Evolutionary conservation across 768 basidiomycete species (phyloP).

Genomic region (Saitozyma sp.): DNA sequence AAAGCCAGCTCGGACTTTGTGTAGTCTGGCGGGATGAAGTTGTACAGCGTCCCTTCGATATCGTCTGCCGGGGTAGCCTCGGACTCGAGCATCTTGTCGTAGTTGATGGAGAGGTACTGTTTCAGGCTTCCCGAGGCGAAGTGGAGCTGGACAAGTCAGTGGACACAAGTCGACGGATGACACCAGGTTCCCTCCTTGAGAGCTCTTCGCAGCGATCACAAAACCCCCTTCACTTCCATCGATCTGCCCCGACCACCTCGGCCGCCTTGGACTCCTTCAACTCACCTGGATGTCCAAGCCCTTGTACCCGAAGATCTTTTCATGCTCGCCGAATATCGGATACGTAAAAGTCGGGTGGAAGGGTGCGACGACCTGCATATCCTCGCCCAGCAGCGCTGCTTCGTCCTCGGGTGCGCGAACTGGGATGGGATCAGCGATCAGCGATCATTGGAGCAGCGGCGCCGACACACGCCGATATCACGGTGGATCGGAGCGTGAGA

Average conservation of each 20-base stretch:
- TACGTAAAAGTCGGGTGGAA: constrained; percentile 93
- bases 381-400: constrained; percentile 60
- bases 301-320: constrained; percentile 92
- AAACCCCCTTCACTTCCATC: no score
- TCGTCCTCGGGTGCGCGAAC: constrained; percentile 66
- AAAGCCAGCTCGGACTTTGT: constrained; percentile 69
- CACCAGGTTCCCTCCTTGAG: not conserved
- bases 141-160: constrained; percentile 60
- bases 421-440: not conserved
- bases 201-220: no score
- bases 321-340: constrained; percentile 94
- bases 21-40: constrained; percentile 78
- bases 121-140: constrained; percentile 84
- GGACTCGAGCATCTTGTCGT: constrained; percentile 65
- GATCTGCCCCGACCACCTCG: no score
- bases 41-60: constrained; percentile 71
- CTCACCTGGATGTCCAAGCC: constrained; percentile 79
- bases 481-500: constrained; percentile 9
- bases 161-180: not conserved
- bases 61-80: constrained; percentile 72
- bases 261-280: constrained; percentile 6
- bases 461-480: constrained; percentile 5
- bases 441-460: not conserved
- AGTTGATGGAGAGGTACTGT: constrained; percentile 70
- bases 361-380: constrained; percentile 58